A percentile compares a stretch with the other conserved stretches of the same genome.
Evolutionary conservation across 176 grass and related monocot species (phyloP).

Genomic region (Microstegium vimineum): DNA sequence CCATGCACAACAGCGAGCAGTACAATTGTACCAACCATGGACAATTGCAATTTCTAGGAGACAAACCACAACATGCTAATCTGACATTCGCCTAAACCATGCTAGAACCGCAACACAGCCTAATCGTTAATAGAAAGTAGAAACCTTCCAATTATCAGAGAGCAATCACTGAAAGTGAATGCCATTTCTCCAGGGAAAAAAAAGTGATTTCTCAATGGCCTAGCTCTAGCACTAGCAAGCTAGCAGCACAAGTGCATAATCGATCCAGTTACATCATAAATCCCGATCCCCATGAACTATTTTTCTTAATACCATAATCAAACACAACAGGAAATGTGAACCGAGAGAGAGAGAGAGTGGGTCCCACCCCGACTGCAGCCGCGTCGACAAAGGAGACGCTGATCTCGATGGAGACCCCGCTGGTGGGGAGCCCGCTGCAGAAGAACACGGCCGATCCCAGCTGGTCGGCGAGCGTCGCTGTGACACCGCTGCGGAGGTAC

Average conservation of each 20-base stretch:
- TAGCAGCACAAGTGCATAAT: too few species aligned
- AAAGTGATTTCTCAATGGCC: background rate
- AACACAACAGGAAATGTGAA: background rate
- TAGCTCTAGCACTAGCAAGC: background rate
- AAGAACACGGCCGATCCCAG: constrained; percentile 64
- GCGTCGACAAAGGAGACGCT: constrained; percentile 57
- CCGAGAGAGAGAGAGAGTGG: background rate
- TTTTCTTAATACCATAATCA: background rate
- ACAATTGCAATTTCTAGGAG: background rate
- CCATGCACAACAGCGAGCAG: background rate
- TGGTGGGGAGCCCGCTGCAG: constrained; percentile 19
- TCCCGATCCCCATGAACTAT: background rate
- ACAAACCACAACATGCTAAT: background rate
- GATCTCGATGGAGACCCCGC: constrained; percentile 76
- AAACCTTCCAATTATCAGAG: background rate
- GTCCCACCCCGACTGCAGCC: constrained; percentile 57
- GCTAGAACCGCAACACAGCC: background rate
- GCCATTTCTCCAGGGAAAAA: background rate
- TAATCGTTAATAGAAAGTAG: background rate
- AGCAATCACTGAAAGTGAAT: background rate
- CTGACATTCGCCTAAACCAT: background rate
- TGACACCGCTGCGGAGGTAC: constrained; percentile 59
- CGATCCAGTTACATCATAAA: background rate
- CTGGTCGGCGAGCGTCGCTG: constrained; percentile 66
- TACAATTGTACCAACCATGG: background rate